Conservation (phyloP, 2,329 filamentous ascomycete genomes). For the Alternaria arborescens region DNA sequence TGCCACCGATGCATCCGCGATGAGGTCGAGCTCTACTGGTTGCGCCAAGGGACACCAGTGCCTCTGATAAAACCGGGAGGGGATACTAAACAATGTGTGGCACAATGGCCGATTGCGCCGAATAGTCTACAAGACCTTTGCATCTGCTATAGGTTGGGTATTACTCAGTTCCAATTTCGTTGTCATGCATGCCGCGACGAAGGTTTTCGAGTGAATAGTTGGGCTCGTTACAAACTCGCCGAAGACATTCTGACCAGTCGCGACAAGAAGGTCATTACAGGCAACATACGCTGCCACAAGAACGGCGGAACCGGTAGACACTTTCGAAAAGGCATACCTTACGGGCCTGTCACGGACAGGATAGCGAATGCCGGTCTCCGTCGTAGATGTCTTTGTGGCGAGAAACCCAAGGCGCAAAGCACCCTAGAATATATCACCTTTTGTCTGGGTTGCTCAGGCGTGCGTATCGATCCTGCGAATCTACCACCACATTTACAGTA, state of each 20-base stretch:
- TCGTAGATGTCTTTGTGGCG: slow-evolving; percentile 4
- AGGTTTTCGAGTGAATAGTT: neutral
- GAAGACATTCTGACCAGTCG: neutral
- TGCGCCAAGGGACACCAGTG: neutral
- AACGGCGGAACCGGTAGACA: neutral
- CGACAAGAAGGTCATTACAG: neutral
- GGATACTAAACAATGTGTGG: neutral
- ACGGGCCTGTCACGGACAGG: neutral
- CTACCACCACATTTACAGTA: neutral
- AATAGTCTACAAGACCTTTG: neutral
- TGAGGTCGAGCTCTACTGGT: slow-evolving; percentile 13
- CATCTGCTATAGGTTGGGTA: neutral
- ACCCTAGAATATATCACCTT: neutral
- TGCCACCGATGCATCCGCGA: slow-evolving; percentile 6
- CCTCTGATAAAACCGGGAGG: neutral
- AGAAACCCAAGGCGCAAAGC: neutral
- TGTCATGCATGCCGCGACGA: neutral
- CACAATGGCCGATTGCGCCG: neutral
- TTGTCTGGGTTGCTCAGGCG: slow-evolving; percentile 4
- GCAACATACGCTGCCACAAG: neutral
- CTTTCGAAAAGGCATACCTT: neutral
- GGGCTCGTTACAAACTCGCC: neutral
- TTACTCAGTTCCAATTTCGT: neutral
- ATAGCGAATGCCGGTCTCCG: neutral
- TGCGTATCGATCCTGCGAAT: neutral